Evolutionary conservation across 2,329 filamentous ascomycete genomes (phyloP), one percentile per base, ranked within the genome.

Genomic region (Berkeleyomyces basicola): DNA sequence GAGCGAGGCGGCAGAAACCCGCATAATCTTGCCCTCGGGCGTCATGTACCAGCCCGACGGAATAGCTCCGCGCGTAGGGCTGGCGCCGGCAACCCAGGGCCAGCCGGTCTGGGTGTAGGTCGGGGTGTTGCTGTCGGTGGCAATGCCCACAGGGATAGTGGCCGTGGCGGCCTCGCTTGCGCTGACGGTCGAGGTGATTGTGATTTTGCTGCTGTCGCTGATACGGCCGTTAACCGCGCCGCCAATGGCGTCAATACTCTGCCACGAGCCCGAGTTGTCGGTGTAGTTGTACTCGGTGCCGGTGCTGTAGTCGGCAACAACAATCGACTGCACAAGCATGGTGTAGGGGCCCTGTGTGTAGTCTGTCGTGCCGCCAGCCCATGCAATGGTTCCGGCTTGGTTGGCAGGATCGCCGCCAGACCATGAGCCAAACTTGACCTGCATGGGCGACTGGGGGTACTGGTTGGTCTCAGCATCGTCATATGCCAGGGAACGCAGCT

Each of bases 401-500:
- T 97, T 96, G 68, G 78, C 79, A 0, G 89, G 74, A 72, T 97
- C 93, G 68, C 93, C 93, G 70, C 90, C 93, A 61, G 89, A 85
- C 93, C 93, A 99, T 63, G 87, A 78, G 65, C 93, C 93, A 68
- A 97, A 84, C 74, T 92, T 95, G 75, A 97, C 76, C 74, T 90
- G 87, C 90, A 96, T 96, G 3, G 93, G 93, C 0, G 90, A 90
- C 75, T 99, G 93, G 6, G 93, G 93, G 71, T 95, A 99, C 73
- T 95, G 88, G 66, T 78, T 79, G 62, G 77, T 71, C 65, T 85
- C 81, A 65, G 91, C 88, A 61, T 88, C 84, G 59, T 75, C 78
- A 47, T 83, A 81, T 57, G 80, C 84, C 64, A 96, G 79, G 9
- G 87, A 87, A 64, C 93, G 86, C 58, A 96, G 82, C 4, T 86